A percentile compares a stretch with the other conserved stretches of the same genome.
These are phyloP conservation scores for Jaapia argillacea DNA, from an alignment of 768 basidiomycete genomes.

Conservation along the genomic window DNA sequence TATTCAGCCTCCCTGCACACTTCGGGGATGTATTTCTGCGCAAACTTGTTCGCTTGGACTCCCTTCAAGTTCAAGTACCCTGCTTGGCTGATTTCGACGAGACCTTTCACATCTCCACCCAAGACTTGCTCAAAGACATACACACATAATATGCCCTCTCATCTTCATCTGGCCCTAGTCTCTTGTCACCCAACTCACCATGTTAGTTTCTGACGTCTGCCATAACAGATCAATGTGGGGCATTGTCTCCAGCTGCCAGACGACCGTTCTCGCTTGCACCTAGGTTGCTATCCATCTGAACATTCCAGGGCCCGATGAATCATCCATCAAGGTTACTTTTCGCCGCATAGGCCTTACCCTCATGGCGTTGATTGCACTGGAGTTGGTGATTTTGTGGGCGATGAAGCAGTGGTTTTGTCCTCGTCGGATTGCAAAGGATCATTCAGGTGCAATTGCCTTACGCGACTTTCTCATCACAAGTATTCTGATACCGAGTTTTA, in stretches of 20 bases:
- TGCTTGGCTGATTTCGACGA: no score
- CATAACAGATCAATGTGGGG: no score
- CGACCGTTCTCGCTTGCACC: slow-evolving; percentile 18
- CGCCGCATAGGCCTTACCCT: slow-evolving; percentile 12
- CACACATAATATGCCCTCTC: no score
- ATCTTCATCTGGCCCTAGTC: no score
- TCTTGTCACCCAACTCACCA: no score
- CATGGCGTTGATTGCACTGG: slow-evolving; percentile 17
- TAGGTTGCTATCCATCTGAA: slow-evolving; percentile 22
- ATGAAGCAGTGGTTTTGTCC: slow-evolving; percentile 15
- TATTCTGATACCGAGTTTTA: not conserved
- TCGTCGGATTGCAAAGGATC: not conserved
- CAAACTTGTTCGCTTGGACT: no score
- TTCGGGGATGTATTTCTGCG: no score
- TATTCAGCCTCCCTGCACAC: no score
- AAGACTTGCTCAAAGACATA: no score
- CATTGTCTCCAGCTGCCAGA: slow-evolving; percentile 18
- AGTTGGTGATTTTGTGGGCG: slow-evolving; percentile 19
- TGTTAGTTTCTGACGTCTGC: no score
- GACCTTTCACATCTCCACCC: no score
- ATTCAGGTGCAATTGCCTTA: not conserved
- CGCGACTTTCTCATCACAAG: not conserved
- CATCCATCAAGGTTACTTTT: not conserved
- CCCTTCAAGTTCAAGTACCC: no score
- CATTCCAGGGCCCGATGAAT: slow-evolving; percentile 13